Conservation (phyloP, 2,329 filamentous ascomycete genomes). For the Plectosphaerella sp. region DNA sequence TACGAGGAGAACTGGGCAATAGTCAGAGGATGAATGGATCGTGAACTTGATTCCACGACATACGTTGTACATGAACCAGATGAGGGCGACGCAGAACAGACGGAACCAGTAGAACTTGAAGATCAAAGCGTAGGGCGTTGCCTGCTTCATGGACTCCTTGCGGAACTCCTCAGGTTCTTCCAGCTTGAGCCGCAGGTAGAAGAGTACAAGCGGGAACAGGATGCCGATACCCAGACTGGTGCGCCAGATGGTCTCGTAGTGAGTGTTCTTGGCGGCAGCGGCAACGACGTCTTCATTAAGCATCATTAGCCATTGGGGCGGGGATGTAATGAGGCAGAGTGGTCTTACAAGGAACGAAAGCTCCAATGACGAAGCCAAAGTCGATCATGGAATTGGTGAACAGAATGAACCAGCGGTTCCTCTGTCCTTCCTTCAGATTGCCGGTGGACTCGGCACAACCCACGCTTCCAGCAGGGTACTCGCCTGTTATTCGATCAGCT, state of each 20-base stretch:
- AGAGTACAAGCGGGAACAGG: conserved; percentile 68
- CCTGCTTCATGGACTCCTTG: conserved; percentile 62
- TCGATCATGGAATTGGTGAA: conserved; percentile 90
- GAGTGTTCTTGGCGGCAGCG: conserved; percentile 51
- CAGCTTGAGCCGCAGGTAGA: conserved; percentile 67
- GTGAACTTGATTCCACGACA: conserved; percentile 22
- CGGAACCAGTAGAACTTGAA: conserved; percentile 69
- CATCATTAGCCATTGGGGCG: neutral
- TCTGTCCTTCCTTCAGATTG: conserved; percentile 71
- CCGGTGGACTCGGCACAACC: conserved; percentile 80
- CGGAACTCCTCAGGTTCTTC: conserved; percentile 76
- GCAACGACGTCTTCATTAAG: conserved; percentile 40
- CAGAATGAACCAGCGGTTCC: conserved; percentile 89
- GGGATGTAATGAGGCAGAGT: neutral
- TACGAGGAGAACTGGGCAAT: conserved; percentile 65
- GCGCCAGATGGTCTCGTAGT: conserved; percentile 76
- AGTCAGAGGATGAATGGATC: neutral
- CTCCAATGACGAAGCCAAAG: conserved; percentile 74
- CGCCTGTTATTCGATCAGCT: conserved; percentile 33
- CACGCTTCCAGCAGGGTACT: conserved; percentile 81
- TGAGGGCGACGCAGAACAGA: conserved; percentile 63
- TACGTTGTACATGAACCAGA: conserved; percentile 83
- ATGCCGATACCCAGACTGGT: conserved; percentile 73
- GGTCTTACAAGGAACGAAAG: conserved; percentile 59
- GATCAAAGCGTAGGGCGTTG: conserved; percentile 51